Conservation (phyloP, 192 early-diverging fungal species). For the Podila horticola region DNA sequence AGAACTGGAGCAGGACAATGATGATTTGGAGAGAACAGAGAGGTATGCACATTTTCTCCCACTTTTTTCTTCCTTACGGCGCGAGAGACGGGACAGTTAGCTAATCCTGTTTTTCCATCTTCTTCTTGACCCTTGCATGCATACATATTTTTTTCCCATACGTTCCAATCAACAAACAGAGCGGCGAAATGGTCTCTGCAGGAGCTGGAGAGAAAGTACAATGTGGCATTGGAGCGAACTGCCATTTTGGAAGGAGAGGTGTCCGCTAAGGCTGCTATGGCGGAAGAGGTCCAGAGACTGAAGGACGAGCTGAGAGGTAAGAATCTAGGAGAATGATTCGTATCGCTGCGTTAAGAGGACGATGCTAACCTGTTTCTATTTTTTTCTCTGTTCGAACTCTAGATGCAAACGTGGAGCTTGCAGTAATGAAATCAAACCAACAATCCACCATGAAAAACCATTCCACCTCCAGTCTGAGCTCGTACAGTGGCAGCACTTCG, state of each 20-base stretch:
- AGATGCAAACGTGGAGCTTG: conserved; percentile 66
- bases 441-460: conserved; percentile 8
- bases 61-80: background rate
- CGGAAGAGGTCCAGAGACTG: conserved; percentile 78
- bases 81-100: background rate
- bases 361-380: background rate
- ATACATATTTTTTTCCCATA: background rate
- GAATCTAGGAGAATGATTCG: no score
- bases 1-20: conserved; percentile 82
- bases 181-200: conserved; percentile 73
- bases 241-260: conserved; percentile 74
- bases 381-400: background rate
- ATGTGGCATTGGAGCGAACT: conserved; percentile 75
- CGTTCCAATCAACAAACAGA: conserved; percentile 37
- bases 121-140: conserved; percentile 11
- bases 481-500: conserved; percentile 19
- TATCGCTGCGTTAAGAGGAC: background rate
- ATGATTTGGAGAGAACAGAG: conserved; percentile 78
- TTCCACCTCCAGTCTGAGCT: conserved; percentile 24
- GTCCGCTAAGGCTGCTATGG: conserved; percentile 70
- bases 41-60: conserved; percentile 40
- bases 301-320: conserved; percentile 78
- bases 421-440: conserved; percentile 62
- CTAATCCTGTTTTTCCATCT: conserved; percentile 6
- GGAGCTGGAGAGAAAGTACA: conserved; percentile 77